phyloP scores from a whole-genome alignment of 345 rosid genomes.

The Clausena lansium region DNA sequence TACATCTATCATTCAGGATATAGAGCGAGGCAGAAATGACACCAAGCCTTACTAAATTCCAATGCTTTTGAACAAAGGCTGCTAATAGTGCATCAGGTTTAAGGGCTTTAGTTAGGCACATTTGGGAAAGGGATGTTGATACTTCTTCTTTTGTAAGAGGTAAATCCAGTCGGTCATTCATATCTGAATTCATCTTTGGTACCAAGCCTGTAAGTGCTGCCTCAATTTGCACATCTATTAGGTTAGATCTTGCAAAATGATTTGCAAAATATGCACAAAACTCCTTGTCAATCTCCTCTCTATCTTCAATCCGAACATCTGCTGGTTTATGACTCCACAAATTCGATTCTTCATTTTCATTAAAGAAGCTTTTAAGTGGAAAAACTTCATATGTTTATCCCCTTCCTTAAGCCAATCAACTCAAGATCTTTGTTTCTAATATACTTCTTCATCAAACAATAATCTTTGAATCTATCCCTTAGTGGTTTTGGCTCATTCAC shows the following conservation, averaged over 20 bases:
- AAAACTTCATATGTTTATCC: no score
- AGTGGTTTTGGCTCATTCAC: no score
- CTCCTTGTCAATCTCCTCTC: background rate
- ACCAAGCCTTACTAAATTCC: background rate
- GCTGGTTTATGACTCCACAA: background rate
- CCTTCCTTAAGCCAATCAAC: background rate
- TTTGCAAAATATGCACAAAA: background rate
- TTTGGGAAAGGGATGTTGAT: background rate
- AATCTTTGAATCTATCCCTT: no score
- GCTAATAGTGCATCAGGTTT: background rate
- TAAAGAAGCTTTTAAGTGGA: background rate
- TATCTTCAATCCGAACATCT: background rate
- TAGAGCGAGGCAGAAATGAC: no score
- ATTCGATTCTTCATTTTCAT: accelerated
- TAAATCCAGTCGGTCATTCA: background rate
- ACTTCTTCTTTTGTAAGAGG: background rate
- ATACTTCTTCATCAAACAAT: background rate
- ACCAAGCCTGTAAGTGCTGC: background rate
- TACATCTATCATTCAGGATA: no score
- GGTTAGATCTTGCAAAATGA: no score
- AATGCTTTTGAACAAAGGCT: no score
- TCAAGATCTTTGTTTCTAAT: background rate
- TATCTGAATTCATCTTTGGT: background rate
- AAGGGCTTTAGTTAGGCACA: background rate
- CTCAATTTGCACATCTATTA: no score